Evolutionary conservation across 1,284 basidiomycete genomes (phyloP).

Genomic region (Malassezia restricta): DNA sequence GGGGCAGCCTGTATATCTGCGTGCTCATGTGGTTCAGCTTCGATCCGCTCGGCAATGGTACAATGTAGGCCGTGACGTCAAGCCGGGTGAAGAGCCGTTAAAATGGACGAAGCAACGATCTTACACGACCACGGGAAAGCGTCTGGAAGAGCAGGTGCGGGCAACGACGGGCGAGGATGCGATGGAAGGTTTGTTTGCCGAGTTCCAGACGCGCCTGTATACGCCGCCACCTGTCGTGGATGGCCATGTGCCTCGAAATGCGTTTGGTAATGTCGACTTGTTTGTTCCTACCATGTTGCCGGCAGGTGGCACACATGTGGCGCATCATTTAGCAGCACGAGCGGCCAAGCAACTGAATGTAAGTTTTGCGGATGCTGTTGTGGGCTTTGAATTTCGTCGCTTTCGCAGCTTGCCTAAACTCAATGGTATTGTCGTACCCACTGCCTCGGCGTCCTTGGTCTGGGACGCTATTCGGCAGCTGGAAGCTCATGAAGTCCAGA

Average conservation of each 20-base stretch:
- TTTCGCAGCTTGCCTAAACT: conserved; percentile 72
- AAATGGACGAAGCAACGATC: conserved; percentile 80
- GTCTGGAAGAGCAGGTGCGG: conserved; percentile 66
- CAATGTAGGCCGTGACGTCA: conserved; percentile 66
- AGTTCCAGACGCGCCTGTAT: conserved; percentile 73
- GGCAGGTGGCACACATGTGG: conserved; percentile 69
- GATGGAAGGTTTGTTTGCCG: conserved; percentile 64
- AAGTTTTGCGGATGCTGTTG: conserved; percentile 84
- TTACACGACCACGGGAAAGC: conserved; percentile 65
- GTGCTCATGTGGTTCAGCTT: conserved; percentile 66
- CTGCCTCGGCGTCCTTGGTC: conserved; percentile 79
- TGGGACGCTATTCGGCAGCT: conserved; percentile 46
- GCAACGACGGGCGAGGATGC: conserved; percentile 47
- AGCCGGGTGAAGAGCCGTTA: conserved; percentile 65
- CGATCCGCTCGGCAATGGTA: conserved; percentile 93
- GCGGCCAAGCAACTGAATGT: conserved; percentile 75
- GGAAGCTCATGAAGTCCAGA: background rate
- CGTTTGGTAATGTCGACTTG: conserved; percentile 92
- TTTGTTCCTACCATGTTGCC: conserved; percentile 94
- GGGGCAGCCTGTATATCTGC: conserved; percentile 82
- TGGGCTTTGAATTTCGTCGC: conserved; percentile 91
- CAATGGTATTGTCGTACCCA: conserved; percentile 73
- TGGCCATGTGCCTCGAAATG: conserved; percentile 86
- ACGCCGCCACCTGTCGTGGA: conserved; percentile 65
- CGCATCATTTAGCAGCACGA: conserved; percentile 56